Percentiles rank a stretch among this genome's conserved stretches.
Evolutionary conservation across 2,329 filamentous ascomycete species (phyloP).

Genomic region (Biscogniauxia sp.): DNA sequence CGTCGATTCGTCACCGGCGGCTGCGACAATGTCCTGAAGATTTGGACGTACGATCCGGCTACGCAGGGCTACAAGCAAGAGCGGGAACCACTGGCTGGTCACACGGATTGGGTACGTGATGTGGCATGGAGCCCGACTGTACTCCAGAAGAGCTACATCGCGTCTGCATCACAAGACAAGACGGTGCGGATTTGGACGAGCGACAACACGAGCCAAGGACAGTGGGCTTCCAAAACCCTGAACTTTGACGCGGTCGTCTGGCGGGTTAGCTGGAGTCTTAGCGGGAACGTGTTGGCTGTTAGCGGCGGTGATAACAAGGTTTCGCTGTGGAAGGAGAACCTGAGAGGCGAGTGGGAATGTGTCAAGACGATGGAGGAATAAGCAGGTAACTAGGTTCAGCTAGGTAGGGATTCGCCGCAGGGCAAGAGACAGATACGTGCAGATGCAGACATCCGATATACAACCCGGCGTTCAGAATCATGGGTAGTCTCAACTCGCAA

Average conservation of each 20-base stretch:
- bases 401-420: constrained; percentile 1
- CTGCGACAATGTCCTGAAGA: constrained; percentile 88
- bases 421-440: constrained; percentile 1
- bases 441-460: constrained; percentile 12
- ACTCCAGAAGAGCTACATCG: constrained; percentile 94
- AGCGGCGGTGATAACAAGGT: constrained; percentile 96
- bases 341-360: constrained; percentile 94
- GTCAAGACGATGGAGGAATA: constrained; percentile 96
- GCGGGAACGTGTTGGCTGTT: constrained; percentile 92
- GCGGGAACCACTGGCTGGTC: constrained; percentile 67
- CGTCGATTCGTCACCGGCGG: constrained; percentile 92
- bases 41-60: constrained; percentile 79
- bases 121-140: constrained; percentile 97
- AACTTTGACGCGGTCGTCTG: constrained; percentile 88
- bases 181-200: constrained; percentile 96
- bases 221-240: constrained; percentile 84
- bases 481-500: constrained; percentile 13
- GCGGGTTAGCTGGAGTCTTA: constrained; percentile 97
- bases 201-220: constrained; percentile 61
- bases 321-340: constrained; percentile 96
- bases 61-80: constrained; percentile 61
- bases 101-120: constrained; percentile 95
- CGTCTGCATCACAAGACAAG: constrained; percentile 92
- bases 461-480: constrained; percentile 20
- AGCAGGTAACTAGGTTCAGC: constrained; percentile 1